Evolutionary conservation across 495 filamentous ascomycete species (phyloP).

Genomic region (Talaromyces borbonicus): DNA sequence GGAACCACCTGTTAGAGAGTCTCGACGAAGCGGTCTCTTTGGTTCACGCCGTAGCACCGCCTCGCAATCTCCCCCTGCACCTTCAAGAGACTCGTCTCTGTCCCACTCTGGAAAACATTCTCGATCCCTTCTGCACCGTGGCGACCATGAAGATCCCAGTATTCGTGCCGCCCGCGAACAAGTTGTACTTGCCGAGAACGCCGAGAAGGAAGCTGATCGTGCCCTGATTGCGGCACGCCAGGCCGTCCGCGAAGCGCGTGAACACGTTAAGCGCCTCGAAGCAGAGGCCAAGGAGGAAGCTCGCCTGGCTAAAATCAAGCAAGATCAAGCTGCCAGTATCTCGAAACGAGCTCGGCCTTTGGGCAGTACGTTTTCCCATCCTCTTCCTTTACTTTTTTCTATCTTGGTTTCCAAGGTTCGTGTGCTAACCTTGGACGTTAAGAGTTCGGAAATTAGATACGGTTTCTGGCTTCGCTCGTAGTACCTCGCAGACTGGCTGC

Average conservation of each 20-base stretch:
- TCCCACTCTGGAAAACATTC: too few species aligned
- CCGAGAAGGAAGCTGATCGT: slow-evolving; percentile 52
- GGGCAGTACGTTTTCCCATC: slow-evolving; percentile 44
- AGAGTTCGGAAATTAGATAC: slow-evolving; percentile 1
- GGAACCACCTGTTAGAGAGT: slow-evolving; percentile 7
- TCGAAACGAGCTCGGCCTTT: slow-evolving; percentile 56
- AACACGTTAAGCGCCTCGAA: slow-evolving; percentile 53
- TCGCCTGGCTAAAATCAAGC: slow-evolving; percentile 55
- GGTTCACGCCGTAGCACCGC: slow-evolving; percentile 11
- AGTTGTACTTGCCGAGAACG: slow-evolving; percentile 46
- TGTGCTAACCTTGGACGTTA: neutral
- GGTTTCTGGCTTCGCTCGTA: too few species aligned
- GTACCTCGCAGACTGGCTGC: too few species aligned
- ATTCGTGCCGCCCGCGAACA: slow-evolving; percentile 48
- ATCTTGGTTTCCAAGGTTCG: neutral
- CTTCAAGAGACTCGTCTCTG: too few species aligned
- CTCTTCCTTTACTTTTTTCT: neutral
- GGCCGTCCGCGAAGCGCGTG: slow-evolving; percentile 50
- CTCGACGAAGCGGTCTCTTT: slow-evolving; percentile 6
- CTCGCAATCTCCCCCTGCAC: slow-evolving; percentile 9
- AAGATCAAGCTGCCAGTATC: slow-evolving; percentile 50
- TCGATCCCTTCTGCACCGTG: slow-evolving; percentile 33
- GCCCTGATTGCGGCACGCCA: slow-evolving; percentile 45
- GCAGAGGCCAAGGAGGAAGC: slow-evolving; percentile 53
- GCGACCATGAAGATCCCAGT: slow-evolving; percentile 39